Evolutionary conservation across 768 basidiomycete species (phyloP), one percentile per base, ranked within the genome.

Genomic region (Boletus eberwhitei): DNA sequence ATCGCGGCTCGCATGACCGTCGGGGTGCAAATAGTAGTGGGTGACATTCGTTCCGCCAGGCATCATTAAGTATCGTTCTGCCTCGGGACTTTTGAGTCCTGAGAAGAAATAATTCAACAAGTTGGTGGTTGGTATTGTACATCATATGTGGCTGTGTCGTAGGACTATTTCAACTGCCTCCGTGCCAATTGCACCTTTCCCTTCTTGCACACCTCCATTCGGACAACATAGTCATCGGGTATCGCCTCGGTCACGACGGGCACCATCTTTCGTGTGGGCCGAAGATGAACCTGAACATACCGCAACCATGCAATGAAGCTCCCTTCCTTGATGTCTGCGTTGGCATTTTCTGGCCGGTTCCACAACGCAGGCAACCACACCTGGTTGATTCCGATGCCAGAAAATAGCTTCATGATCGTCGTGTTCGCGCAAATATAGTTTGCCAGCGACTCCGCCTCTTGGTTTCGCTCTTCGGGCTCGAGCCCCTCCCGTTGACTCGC

Each of bases 241-340:
- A 51, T 51, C 17, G 21, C 21, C 32, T 51, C 50, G 5, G 50
- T 51, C 17, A n/a, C 40, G 11, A 42, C 32, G 67, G 12, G 48
- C 8, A 42, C 26, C 12, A 51, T 31, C 24, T 35, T 42, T 22
- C 32, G 40, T 11, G 39, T 51, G 22, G 50, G 50, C 9, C 40
- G 39, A 35, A 51, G 22, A 42, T 51, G 40, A 35, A 42, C 40
- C 17, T 42, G 50, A 17, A 40, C 50, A 24, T 51, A 51, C 32
- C 50, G 39, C 32, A 51, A 35, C 40, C 32, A 51, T 34, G 50
- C 39, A 17, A 51, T 42, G 12, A 24, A 51, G 26, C 50, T 51
- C 21, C 50, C 50, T 35, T 51, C 50, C 32, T 51, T 51, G 31
- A 51, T 42, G 26, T 51, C 50, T 22, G 32, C 50, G 21, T 51